These are phyloP conservation scores for Pilobolus umbonatus DNA, from an alignment of 192 early-diverging fungal species.

Conservation along the genomic window DNA sequence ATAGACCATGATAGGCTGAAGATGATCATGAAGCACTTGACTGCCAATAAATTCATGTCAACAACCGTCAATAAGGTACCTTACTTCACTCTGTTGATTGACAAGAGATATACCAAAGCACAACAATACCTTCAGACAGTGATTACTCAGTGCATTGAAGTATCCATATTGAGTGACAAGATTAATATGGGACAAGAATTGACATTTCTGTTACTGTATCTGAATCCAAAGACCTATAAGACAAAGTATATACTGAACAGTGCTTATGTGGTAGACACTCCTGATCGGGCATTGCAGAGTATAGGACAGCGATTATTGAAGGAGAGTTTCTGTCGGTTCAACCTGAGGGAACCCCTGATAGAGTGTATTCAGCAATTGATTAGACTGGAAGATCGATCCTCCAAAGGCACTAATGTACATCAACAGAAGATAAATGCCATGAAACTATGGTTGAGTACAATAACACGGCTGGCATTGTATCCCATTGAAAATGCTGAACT, in stretches of 20 bases:
- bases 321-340: background rate
- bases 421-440: slow-evolving; percentile 12
- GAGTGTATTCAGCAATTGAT: slow-evolving; percentile 1
- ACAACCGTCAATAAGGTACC: background rate
- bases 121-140: slow-evolving; percentile 6
- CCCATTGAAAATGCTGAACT: slow-evolving; percentile 15
- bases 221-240: slow-evolving; percentile 23
- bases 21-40: background rate
- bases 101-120: slow-evolving; percentile 7
- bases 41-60: background rate
- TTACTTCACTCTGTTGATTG: slow-evolving; percentile 8
- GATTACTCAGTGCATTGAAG: slow-evolving; percentile 8
- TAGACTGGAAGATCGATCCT: slow-evolving; percentile 9
- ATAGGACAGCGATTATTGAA: slow-evolving; percentile 3
- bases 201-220: slow-evolving; percentile 10
- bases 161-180: background rate
- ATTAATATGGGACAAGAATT: slow-evolving; percentile 6
- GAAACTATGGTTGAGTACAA: slow-evolving; percentile 25
- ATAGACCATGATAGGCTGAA: background rate
- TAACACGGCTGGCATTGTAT: slow-evolving; percentile 17
- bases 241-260: background rate
- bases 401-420: background rate
- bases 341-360: background rate
- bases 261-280: slow-evolving; percentile 6
- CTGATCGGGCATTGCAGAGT: background rate